Percentiles rank a stretch among this genome's conserved stretches.
These are phyloP conservation scores for Fimicolochytrium jonesii DNA, from an alignment of 192 early-diverging fungal genomes.

Conservation along the genomic window DNA sequence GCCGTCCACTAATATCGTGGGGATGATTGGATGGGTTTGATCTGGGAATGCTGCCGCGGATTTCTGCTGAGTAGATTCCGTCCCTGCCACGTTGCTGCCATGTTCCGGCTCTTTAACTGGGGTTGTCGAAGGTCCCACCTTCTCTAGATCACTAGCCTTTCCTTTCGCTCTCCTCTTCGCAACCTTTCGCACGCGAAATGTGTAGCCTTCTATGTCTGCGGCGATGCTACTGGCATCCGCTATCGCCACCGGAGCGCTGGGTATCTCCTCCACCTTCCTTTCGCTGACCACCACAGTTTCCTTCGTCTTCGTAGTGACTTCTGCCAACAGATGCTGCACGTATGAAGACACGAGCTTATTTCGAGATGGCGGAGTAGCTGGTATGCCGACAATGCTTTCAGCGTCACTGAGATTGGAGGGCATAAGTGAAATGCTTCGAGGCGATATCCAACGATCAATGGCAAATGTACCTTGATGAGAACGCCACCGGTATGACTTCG, in stretches of 20 bases:
- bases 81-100: too few species aligned
- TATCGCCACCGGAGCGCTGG: background rate
- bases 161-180: too few species aligned
- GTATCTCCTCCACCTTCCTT: background rate
- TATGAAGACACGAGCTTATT: background rate
- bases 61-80: too few species aligned
- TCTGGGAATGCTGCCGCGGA: too few species aligned
- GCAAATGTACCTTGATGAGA: background rate
- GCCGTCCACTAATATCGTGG: too few species aligned
- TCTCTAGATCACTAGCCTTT: too few species aligned
- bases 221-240: background rate
- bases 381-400: background rate
- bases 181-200: background rate
- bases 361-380: background rate
- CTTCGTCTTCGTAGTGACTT: background rate
- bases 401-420: background rate
- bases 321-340: background rate
- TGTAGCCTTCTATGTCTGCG: background rate
- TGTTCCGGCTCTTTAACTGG: too few species aligned
- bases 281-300: constrained; percentile 1
- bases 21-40: too few species aligned
- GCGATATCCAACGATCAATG: background rate
- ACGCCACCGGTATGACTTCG: constrained; percentile 15
- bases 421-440: too few species aligned
- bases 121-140: too few species aligned